Evolutionary conservation across 2,329 filamentous ascomycete species (phyloP), one percentile per base, ranked within the genome.

Genomic region (Hymenotorrendiella dingleyae): DNA sequence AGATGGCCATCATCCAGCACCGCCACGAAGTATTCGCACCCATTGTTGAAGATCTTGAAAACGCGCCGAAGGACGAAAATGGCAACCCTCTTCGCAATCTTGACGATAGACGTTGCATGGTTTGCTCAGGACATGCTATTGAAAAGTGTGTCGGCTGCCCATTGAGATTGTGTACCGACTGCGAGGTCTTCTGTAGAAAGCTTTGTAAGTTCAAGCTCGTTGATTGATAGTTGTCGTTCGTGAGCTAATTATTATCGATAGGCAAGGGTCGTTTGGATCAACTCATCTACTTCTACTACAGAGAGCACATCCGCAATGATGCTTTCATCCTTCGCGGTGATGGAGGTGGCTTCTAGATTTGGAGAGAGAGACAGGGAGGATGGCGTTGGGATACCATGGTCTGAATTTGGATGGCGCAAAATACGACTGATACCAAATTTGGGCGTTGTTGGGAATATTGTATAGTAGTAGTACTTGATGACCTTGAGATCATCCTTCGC

Each of bases 1-100:
- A 54, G 22, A 24, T 43, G 19, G 14, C 14, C 1, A 52, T 55
- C 17, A 46, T 49, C 36, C 35, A 42, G 14, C 49, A 50, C 23
- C 27, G 40, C 8, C 47, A 52, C 28, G 4, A 22, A 2, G 21
- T 39, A 3, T 47, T 51, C 19, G 4, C 14, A n/a, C 4, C 10
- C 3, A 26, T 33, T 26, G 7, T 22, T 22, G 16, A 22, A 7
- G 21, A 26, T 16, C 6, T 2, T 4, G 8, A 20, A 6, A 17
- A 11, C 7, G 29, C 16, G 4, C 4, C 10, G 7, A 20, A 33
- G 14, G 33, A 36, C n/a, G 14, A 20, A 7, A 11, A 10, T 19
- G 11, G 9, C 21, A 29, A 37, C 7, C n/a, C 29, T 20, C 11
- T 17, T 27, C 20, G 28, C 22, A n/a, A n/a, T n/a, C 17, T 29